Percentiles rank a stretch among this genome's conserved stretches.
These are phyloP conservation scores for Quercus gilva DNA, from an alignment of 306 rosid species.

Conservation along the genomic window DNA sequence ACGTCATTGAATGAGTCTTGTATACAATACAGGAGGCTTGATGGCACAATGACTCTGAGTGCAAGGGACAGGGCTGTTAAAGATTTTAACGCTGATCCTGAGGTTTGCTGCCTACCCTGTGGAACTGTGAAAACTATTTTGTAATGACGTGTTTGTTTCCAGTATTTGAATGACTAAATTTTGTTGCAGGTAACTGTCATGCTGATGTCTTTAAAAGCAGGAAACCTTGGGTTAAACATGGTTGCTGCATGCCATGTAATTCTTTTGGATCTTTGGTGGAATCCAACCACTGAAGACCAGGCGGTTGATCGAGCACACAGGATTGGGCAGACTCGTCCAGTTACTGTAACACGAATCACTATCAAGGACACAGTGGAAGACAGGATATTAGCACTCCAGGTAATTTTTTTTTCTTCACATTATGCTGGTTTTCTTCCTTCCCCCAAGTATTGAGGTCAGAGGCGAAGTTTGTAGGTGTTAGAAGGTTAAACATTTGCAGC, in stretches of 20 bases:
- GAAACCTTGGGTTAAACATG: slow-evolving; percentile 97
- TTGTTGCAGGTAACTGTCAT: slow-evolving; percentile 72
- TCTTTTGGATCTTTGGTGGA: slow-evolving; percentile 99
- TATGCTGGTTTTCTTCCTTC: not conserved
- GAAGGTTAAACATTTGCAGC: not conserved
- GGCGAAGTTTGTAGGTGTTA: not conserved
- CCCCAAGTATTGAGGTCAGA: not conserved
- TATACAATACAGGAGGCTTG: slow-evolving; percentile 81
- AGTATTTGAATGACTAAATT: slow-evolving; percentile 24
- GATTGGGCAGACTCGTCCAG: slow-evolving; percentile 98
- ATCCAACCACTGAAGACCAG: slow-evolving; percentile 98
- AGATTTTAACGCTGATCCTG: slow-evolving; percentile 74
- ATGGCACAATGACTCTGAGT: slow-evolving; percentile 78
- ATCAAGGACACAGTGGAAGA: slow-evolving; percentile 92
- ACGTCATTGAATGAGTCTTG: slow-evolving; percentile 40
- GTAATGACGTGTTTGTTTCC: not conserved
- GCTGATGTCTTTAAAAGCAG: slow-evolving; percentile 98
- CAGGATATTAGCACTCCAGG: slow-evolving; percentile 94
- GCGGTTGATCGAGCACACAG: slow-evolving; percentile 97
- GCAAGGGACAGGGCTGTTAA: slow-evolving; percentile 87
- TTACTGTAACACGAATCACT: slow-evolving; percentile 86
- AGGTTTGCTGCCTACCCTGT: slow-evolving; percentile 61
- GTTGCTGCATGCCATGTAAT: slow-evolving; percentile 97
- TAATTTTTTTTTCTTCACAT: slow-evolving; percentile 16
- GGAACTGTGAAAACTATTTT: not conserved